Conservation (phyloP, 2,329 filamentous ascomycete species). For the Fulvia fulva region DNA sequence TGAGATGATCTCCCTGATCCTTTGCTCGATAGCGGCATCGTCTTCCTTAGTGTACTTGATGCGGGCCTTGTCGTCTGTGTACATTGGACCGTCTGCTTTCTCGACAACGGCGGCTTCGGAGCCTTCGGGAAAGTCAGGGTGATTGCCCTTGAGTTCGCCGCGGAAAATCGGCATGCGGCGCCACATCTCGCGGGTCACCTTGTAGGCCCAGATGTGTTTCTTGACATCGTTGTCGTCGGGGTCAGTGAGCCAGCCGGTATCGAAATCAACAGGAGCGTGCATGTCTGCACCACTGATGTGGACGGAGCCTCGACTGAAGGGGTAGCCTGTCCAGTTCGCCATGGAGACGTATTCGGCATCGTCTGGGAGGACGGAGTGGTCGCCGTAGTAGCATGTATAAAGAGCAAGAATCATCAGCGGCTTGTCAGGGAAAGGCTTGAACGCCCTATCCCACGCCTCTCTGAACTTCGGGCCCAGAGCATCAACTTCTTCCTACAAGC, state of each 20-base stretch:
- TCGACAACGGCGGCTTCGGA: slow-evolving; percentile 43
- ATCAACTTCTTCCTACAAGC: slow-evolving; percentile 49
- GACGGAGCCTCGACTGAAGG: slow-evolving; percentile 58
- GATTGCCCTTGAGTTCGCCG: slow-evolving; percentile 37
- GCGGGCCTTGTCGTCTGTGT: slow-evolving; percentile 45
- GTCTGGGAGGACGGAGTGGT: slow-evolving; percentile 33
- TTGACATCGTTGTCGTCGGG: slow-evolving; percentile 55
- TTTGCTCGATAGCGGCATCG: slow-evolving; percentile 39
- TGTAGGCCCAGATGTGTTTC: slow-evolving; percentile 61
- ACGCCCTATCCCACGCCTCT: slow-evolving; percentile 54
- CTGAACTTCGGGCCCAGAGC: slow-evolving; percentile 53
- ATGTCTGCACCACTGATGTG: slow-evolving; percentile 53
- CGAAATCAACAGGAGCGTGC: slow-evolving; percentile 51
- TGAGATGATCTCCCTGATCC: slow-evolving; percentile 39
- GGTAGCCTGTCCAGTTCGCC: slow-evolving; percentile 55
- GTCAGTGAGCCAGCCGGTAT: slow-evolving; percentile 55
- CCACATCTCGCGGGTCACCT: slow-evolving; percentile 59
- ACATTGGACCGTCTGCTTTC: slow-evolving; percentile 30
- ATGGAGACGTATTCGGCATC: slow-evolving; percentile 51
- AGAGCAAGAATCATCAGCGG: slow-evolving; percentile 47
- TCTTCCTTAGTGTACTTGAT: slow-evolving; percentile 42
- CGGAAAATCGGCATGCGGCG: slow-evolving; percentile 53
- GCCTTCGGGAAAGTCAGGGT: slow-evolving; percentile 38
- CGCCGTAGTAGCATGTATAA: slow-evolving; percentile 33
- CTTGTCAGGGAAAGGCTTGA: slow-evolving; percentile 43